Conservation (phyloP, 2,329 filamentous ascomycete species). For the Pezicula neosporulosa region DNA sequence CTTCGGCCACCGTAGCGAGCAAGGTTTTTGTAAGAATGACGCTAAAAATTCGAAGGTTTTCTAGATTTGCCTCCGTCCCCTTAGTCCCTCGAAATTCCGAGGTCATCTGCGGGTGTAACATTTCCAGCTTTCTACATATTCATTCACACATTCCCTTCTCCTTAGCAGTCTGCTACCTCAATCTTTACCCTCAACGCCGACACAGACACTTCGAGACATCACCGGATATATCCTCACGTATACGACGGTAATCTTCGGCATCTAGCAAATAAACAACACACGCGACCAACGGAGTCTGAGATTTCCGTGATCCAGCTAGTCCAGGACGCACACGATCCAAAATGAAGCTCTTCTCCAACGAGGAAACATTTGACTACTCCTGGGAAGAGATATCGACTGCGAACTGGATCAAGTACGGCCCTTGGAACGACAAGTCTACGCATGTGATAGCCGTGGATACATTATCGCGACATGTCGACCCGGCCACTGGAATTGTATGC, state of each 20-base stretch:
- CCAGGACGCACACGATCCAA: conserved; percentile 27
- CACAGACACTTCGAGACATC: no score
- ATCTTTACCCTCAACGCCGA: no score
- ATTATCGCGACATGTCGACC: conserved; percentile 66
- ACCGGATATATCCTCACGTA: neutral
- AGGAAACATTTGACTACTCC: conserved; percentile 91
- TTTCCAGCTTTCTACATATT: no score
- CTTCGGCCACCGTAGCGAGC: no score
- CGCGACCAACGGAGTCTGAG: neutral
- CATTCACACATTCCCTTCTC: no score
- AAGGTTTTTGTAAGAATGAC: neutral
- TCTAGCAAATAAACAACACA: neutral
- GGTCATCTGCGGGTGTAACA: no score
- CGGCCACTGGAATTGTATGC: conserved; percentile 62
- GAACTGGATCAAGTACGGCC: conserved; percentile 98
- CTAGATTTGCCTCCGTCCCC: no score
- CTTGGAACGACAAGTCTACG: conserved; percentile 98
- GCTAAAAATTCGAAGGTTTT: neutral
- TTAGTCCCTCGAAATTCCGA: no score
- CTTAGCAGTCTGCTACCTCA: no score
- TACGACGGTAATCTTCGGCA: neutral
- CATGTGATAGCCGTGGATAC: conserved; percentile 97
- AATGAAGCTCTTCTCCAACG: conserved; percentile 96
- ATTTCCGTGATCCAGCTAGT: conserved; percentile 5
- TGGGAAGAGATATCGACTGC: conserved; percentile 97